A percentile compares a stretch with the other conserved stretches of the same genome.
phyloP scores from a whole-genome alignment of 2,329 filamentous ascomycete genomes.

The Lecanicillium sp. region DNA sequence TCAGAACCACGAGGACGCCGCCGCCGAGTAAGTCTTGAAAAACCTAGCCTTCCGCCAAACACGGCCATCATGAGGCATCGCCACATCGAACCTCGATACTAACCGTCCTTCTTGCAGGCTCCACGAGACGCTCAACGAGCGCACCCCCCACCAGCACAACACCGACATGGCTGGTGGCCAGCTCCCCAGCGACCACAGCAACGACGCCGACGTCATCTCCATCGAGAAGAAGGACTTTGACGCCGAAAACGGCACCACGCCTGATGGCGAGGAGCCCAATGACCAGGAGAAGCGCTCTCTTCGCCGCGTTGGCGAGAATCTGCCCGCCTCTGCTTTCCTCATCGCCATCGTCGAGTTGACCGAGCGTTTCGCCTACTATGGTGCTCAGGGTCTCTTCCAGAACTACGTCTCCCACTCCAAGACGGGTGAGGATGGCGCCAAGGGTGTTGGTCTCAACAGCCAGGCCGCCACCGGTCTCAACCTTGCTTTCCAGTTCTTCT shows the following conservation, averaged over 20 bases:
- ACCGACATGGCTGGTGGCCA: constrained; percentile 13
- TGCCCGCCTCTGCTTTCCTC: constrained; percentile 47
- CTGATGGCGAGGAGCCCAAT: constrained; percentile 44
- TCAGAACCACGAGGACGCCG: constrained; percentile 24
- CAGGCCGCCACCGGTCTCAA: constrained; percentile 46
- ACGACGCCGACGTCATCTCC: background rate
- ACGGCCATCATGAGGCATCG: too few species aligned
- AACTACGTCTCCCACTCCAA: constrained; percentile 40
- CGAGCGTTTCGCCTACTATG: constrained; percentile 53
- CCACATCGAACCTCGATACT: background rate
- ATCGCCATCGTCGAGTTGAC: constrained; percentile 48
- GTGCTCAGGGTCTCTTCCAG: constrained; percentile 45
- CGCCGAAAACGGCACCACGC: constrained; percentile 15
- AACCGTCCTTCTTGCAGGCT: constrained; percentile 10
- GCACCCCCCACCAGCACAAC: constrained; percentile 10
- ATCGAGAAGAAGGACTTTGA: constrained; percentile 12
- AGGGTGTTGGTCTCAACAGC: constrained; percentile 47
- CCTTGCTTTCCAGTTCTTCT: constrained; percentile 48
- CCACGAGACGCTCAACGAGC: constrained; percentile 14
- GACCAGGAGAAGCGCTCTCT: constrained; percentile 41
- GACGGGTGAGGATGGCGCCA: constrained; percentile 30
- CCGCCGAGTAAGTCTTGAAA: constrained; percentile 21
- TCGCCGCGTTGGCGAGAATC: constrained; percentile 45
- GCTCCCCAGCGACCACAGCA: too few species aligned
- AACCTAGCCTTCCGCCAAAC: background rate